Evolutionary conservation across 1,284 basidiomycete species (phyloP).

Genomic region (Puccinia brachypodii): DNA sequence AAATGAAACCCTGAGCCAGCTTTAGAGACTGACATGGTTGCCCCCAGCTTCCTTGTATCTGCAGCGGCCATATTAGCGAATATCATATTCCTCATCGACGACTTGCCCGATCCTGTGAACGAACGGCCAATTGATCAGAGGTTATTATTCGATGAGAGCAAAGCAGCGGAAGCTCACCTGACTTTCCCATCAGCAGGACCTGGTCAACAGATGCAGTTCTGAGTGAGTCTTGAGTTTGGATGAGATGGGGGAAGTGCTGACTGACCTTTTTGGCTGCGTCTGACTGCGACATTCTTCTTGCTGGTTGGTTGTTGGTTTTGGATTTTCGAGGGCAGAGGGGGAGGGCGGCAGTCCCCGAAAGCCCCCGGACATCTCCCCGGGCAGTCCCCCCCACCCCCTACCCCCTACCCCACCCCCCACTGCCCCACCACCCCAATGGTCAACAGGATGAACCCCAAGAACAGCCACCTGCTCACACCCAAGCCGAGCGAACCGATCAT

Average conservation of each 20-base stretch:
- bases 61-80: constrained; percentile 61
- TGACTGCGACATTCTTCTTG: background rate
- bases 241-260: background rate
- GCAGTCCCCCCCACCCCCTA: no score
- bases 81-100: constrained; percentile 98
- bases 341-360: no score
- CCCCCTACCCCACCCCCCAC: no score
- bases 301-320: background rate
- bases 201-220: background rate
- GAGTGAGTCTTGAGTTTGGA: background rate
- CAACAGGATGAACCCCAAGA: background rate
- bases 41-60: constrained; percentile 36
- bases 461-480: background rate
- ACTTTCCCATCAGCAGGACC: constrained; percentile 44
- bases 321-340: background rate
- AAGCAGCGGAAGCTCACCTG: background rate
- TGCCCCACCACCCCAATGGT: no score
- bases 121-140: background rate
- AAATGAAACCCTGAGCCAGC: background rate
- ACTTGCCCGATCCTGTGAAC: constrained; percentile 64
- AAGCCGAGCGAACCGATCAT: background rate
- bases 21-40: constrained; percentile 25
- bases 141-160: background rate
- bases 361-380: no score
- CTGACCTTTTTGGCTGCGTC: constrained; percentile 25